Conservation (phyloP, 2,329 filamentous ascomycete genomes). For the Metarhizium guizhouense region DNA sequence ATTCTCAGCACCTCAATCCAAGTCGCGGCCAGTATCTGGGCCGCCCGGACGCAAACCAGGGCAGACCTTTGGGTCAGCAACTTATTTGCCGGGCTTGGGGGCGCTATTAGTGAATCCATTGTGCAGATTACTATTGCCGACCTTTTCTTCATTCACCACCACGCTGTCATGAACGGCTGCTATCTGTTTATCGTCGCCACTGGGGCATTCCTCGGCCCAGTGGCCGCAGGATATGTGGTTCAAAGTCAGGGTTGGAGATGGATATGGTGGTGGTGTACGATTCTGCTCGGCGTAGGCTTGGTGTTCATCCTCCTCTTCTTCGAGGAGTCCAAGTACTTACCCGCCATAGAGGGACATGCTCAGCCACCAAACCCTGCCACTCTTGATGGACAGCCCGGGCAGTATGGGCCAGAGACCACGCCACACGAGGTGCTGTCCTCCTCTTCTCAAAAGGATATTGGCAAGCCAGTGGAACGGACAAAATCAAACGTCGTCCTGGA, state of each 20-base stretch:
- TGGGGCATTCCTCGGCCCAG: conserved; percentile 16
- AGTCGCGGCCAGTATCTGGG: conserved; percentile 10
- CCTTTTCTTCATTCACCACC: conserved; percentile 22
- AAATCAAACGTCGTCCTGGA: background rate
- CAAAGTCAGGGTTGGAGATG: conserved; percentile 18
- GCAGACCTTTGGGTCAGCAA: conserved; percentile 11
- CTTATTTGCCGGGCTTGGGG: conserved; percentile 22
- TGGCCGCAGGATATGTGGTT: conserved; percentile 12
- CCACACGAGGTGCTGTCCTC: background rate
- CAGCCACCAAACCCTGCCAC: background rate
- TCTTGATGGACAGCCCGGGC: background rate
- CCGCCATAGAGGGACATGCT: background rate
- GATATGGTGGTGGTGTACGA: conserved; percentile 16
- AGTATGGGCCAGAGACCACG: background rate
- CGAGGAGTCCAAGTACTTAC: conserved; percentile 6
- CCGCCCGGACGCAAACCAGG: conserved; percentile 8
- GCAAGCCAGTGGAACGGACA: background rate
- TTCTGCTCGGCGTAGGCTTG: conserved; percentile 3
- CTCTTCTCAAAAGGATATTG: background rate
- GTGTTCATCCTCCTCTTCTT: conserved; percentile 3
- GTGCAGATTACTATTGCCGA: conserved; percentile 28
- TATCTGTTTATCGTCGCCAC: conserved; percentile 18
- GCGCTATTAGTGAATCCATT: conserved; percentile 28
- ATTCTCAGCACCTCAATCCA: conserved; percentile 12
- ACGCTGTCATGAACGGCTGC: conserved; percentile 18